Conservation (phyloP, 2,329 filamentous ascomycete species). For the Neofusicoccum sp. region DNA sequence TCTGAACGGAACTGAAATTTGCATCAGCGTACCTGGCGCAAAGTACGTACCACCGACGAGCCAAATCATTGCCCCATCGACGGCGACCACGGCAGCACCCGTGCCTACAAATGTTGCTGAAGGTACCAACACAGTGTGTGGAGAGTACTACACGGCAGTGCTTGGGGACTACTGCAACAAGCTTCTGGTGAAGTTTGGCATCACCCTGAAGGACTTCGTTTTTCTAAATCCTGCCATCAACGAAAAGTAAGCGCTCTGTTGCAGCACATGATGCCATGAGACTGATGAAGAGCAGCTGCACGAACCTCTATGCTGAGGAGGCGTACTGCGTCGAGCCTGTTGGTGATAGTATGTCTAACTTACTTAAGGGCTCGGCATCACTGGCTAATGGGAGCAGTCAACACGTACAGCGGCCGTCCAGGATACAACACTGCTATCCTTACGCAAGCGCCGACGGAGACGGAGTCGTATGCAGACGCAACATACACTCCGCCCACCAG, state of each 20-base stretch:
- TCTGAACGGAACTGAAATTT: neutral
- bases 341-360: constrained; percentile 28
- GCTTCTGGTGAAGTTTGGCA: constrained; percentile 30
- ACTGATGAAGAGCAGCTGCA: constrained; percentile 27
- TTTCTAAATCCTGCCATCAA: constrained; percentile 36
- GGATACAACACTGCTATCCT: neutral
- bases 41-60: neutral
- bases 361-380: no score
- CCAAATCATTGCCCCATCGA: neutral
- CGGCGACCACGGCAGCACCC: neutral
- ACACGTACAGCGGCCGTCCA: neutral
- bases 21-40: neutral
- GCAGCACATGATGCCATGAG: no score
- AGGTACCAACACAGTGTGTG: constrained; percentile 27
- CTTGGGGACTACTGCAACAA: constrained; percentile 37
- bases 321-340: constrained; percentile 37
- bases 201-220: constrained; percentile 34
- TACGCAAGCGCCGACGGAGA: no score
- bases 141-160: constrained; percentile 29
- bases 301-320: constrained; percentile 32
- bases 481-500: neutral
- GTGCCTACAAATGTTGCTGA: constrained; percentile 27
- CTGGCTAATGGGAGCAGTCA: constrained; percentile 19
- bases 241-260: neutral
- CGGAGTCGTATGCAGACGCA: no score